Base-by-base conservation (phyloP, 2,329 filamentous ascomycete species). In the Dryadomyces quercivorus region DNA sequence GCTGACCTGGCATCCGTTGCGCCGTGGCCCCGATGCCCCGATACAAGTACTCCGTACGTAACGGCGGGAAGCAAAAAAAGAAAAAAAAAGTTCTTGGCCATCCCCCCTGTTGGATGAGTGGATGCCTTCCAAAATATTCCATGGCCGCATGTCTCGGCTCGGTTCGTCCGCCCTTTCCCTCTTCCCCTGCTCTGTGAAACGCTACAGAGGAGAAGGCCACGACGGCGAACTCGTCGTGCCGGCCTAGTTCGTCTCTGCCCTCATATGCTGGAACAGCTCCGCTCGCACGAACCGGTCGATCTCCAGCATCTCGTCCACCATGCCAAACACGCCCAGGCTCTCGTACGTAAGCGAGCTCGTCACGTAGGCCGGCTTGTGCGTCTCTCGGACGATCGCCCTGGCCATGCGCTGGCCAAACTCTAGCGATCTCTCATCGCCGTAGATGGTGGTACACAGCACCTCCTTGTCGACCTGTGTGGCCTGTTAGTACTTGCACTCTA, bases 271-370 rank as follows among this genome's bases (percentile, higher is more conserved):
- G 26, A 31, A 31, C 26, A 31, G 26, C 26, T 31, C 26, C 26
- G 26, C 4, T 31, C 26, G 26, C 8, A 31, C 26, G 26, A 31
- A 31, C 63, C 80, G 82, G 62, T 96, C 84, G 0, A 86, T 88
- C 64, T 92, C 89, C 82, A 96, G 91, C 71, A 97, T 92, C 73
- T 97, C 93, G 65, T 96, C 91, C 7, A 92, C 81, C 0, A 82
- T 86, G 20, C 89, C 86, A 10, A 89, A 89, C 63, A 90, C 79
- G 2, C 84, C 86, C 6, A 84, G 78, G 63, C 76, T 81, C 15
- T 80, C 79, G 59, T 96, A 82, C 60, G 84, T 88, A 63, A 94
- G 82, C 38, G 90, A 95, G 65, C 88, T 94, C 21, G 88, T 88
- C 18, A 97, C 88, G 66, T 96, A 97, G n/a, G 88, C 84, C 0